These are phyloP conservation scores for Neofusicoccum cordaticola DNA, from an alignment of 2,329 filamentous ascomycete genomes.

Conservation along the genomic window DNA sequence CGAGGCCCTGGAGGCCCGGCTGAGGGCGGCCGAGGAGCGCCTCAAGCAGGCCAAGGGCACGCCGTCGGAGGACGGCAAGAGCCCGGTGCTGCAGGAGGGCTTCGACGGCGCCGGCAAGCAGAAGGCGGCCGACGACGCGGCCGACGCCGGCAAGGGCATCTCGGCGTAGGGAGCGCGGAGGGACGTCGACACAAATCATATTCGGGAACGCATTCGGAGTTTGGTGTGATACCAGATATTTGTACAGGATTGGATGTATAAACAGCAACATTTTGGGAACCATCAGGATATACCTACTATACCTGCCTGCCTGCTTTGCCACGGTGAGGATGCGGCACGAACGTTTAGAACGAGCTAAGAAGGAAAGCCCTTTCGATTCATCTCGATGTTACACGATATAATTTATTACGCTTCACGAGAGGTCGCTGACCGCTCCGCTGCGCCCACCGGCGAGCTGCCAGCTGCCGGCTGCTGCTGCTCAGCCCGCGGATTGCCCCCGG, in stretches of 20 bases:
- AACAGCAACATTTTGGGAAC: conserved; percentile 11
- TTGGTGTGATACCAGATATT: conserved; percentile 16
- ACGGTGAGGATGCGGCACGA: background rate
- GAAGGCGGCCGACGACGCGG: background rate
- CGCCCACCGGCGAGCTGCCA: too few species aligned
- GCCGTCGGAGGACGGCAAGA: conserved; percentile 23
- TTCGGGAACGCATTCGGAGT: conserved; percentile 6
- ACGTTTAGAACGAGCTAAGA: background rate
- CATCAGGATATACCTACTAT: conserved; percentile 9
- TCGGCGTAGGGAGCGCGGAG: background rate
- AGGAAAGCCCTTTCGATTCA: background rate
- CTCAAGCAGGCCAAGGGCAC: conserved; percentile 46
- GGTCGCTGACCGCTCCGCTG: background rate
- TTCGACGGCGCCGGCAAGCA: background rate
- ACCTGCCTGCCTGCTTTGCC: background rate
- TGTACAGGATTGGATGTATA: conserved; percentile 16
- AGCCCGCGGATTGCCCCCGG: too few species aligned
- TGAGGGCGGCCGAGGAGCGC: conserved; percentile 81
- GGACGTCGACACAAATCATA: conserved; percentile 5
- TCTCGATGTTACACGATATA: conserved; percentile 2
- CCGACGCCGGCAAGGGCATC: conserved; percentile 12
- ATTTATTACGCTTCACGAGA: conserved; percentile 6
- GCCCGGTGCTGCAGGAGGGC: background rate
- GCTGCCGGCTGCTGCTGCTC: too few species aligned
- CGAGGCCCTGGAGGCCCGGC: conserved; percentile 76